Evolutionary conservation across 1,284 basidiomycete genomes (phyloP), one percentile per base, ranked within the genome.

Genomic region (Ceratobasidium sp.): DNA sequence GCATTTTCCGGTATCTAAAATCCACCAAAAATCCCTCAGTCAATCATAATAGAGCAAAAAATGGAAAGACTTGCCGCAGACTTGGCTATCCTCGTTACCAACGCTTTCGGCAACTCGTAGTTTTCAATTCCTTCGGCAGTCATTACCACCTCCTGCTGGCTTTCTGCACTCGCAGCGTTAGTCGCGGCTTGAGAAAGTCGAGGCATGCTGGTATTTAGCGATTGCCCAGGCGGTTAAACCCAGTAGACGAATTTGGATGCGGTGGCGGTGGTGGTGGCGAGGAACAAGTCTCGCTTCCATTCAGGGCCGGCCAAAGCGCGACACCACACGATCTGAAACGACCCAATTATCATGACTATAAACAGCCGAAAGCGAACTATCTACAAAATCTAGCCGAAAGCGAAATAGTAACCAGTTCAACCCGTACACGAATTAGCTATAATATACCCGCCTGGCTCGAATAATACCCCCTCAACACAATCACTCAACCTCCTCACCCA

Each of bases 51-150:
- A 56, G 6, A 61, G 75, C 5, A 13, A 56, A 13, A 24, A 19
- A 5, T 41, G 66, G 13, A 37, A 53, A n/a, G 8, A 66, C 90
- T 77, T 87, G 84, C 84, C 54, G 82, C 83, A 19, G 81, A 89
- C 81, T 94, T 95, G 49, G 94, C 94, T 58, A 96, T 90, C 82
- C 90, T 92, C 31, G 90, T 91, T 63, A 96, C 88, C 41, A 92
- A 83, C 73, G 88, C 89, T 79, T 92, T 92, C 1, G 95, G 95
- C 1, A 96, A 84, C 79, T 96, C 94, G 80, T 89, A 95, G 79
- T 92, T 91, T 77, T 94, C 92, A 53, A 97, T 92, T 0, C 92
- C 91, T 68, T 92, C 91, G 6, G 90, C 89, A 27, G 71, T 68
- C 76, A 77, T 68, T 29, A 89, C 87, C 1, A 88, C 85, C 51